A percentile compares a stretch with the other conserved stretches of the same genome.
These are phyloP conservation scores for Solanum appendiculatum DNA, from an alignment of 257 asterid genomes.

Conservation along the genomic window DNA sequence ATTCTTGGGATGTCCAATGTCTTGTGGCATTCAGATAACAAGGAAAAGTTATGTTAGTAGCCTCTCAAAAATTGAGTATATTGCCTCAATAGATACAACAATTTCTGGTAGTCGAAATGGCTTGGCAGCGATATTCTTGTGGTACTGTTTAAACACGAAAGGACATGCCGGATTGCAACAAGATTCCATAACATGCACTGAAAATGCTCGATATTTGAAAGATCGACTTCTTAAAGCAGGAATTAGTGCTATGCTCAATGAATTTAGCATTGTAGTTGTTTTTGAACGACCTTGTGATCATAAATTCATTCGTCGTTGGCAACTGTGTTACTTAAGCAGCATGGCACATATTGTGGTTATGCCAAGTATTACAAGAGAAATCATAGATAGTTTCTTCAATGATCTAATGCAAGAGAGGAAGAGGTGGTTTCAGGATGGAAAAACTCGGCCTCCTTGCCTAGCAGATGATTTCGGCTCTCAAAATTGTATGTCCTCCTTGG, in stretches of 20 bases:
- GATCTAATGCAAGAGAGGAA: background rate
- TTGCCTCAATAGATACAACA: background rate
- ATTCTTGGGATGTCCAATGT: background rate
- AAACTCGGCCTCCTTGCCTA: background rate
- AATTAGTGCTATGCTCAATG: background rate
- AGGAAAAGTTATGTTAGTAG: background rate
- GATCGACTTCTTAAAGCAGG: background rate
- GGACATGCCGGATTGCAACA: background rate
- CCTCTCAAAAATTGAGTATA: background rate
- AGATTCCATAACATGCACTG: background rate
- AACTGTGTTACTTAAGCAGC: background rate
- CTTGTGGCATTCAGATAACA: background rate
- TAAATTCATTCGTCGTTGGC: conserved; percentile 1
- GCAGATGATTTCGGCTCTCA: background rate
- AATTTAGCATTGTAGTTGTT: conserved; percentile 3
- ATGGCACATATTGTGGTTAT: conserved; percentile 6
- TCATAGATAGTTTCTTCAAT: background rate
- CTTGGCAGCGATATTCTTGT: background rate
- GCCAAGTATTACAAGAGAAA: background rate
- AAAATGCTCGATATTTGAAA: background rate
- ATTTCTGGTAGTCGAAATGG: background rate
- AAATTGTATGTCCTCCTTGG: background rate
- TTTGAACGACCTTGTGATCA: conserved; percentile 1
- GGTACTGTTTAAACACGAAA: background rate
- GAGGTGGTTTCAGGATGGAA: background rate